phyloP scores from a whole-genome alignment of 352 stramenopile genomes.

The Pelagophyceae sp. region DNA sequence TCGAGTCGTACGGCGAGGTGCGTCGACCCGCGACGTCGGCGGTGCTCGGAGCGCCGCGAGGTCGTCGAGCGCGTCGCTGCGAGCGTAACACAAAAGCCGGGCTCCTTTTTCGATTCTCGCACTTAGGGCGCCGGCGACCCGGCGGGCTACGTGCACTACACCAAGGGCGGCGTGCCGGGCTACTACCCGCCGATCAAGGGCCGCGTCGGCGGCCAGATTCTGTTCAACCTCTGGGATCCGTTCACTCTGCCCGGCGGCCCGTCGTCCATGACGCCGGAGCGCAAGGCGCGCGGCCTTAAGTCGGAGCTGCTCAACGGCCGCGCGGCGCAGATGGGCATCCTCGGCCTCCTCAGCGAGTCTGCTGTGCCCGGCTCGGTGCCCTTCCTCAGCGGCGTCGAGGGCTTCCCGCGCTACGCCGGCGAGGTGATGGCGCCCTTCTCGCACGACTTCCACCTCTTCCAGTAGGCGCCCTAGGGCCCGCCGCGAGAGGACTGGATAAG shows the following conservation, averaged over 20 bases:
- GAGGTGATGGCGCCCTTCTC: conserved; percentile 6
- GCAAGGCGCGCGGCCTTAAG: conserved; percentile 24
- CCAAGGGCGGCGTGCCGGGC: conserved; percentile 12
- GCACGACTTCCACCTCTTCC: conserved; percentile 11
- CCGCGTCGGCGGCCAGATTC: background rate
- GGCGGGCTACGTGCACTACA: conserved; percentile 6
- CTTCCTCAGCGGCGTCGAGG: background rate
- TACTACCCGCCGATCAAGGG: conserved; percentile 15
- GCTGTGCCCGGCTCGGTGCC: background rate
- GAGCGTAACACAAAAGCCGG: too few species aligned
- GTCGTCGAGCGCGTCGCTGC: too few species aligned
- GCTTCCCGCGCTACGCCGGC: conserved; percentile 9
- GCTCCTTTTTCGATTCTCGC: too few species aligned
- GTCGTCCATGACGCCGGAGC: background rate
- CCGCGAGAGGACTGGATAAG: too few species aligned
- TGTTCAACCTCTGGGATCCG: conserved; percentile 10
- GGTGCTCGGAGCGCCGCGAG: too few species aligned
- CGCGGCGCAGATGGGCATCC: conserved; percentile 31
- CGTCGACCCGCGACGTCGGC: too few species aligned
- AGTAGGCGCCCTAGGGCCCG: too few species aligned
- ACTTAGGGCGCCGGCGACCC: too few species aligned
- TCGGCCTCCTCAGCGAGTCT: conserved; percentile 26
- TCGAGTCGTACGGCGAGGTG: conserved; percentile 17
- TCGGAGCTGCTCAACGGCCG: conserved; percentile 41
- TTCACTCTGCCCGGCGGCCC: background rate